Base-by-base conservation (phyloP, 768 basidiomycete genomes). In the Suillus subalutaceus region DNA sequence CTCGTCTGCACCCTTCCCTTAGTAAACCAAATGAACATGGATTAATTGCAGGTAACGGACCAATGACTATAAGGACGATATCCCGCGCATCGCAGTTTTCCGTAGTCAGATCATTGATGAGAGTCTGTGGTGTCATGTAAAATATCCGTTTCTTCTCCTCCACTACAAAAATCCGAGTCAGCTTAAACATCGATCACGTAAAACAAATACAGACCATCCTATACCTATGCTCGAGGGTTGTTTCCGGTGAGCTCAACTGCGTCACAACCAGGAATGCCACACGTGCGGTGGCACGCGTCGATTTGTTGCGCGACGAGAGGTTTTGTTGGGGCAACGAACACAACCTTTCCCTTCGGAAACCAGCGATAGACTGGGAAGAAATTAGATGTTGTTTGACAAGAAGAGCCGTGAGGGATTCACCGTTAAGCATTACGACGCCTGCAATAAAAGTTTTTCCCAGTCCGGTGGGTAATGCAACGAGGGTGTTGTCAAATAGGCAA, bases 391-490 rank as follows among this genome's bases (percentile, higher is more conserved):
- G 23, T 32, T 44, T 37, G 65, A 35, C 30, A 20, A 46, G 26
- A 63, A 32, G 50, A 63, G 8, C 62, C 35, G 50, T 30, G 62
- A n/a, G 37, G 20, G 48, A 73, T 85, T 72, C 71, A 94, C 94
- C 97, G 73, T 96, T 97, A 37, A 96, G 79, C 97, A 99, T 98
- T 26, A 99, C 86, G 3, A 94, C 94, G 1, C 97, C 96, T 4
- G 97, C 97, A 66, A 99, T 92, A 72, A 99, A 99, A 0, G 97
- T 99, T 80, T 99, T 99, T 18, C 97, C 97, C 15, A 99, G 81
- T 55, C 97, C 97, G 0, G 97, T 99, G 2, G 97, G 97, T 16
- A 99, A 80, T 0, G 96, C 92, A 37, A 98, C 96, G 9, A 99
- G 85, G 8, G 94, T 93, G 73, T 99, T 99, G 32, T 98, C 92